A percentile compares a stretch with the other conserved stretches of the same genome.
phyloP scores from a whole-genome alignment of 345 rosid genomes.

The Eucalyptus erythrocorys region DNA sequence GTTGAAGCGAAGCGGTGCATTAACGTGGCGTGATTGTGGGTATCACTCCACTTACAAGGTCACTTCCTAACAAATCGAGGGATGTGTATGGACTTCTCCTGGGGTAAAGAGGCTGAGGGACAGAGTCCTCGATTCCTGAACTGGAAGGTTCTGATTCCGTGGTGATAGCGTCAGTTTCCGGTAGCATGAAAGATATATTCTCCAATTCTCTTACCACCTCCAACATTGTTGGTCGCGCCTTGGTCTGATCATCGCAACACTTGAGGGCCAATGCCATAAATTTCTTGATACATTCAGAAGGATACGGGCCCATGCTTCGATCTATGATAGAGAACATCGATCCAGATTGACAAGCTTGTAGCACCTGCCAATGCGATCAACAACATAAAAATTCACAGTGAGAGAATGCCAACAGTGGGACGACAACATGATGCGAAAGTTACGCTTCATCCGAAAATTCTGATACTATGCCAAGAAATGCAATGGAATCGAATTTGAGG shows the following conservation, averaged over 20 bases:
- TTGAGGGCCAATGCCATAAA: conserved; percentile 62
- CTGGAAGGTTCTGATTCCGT: neutral
- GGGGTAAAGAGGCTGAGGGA: conserved; percentile 28
- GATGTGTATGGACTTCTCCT: conserved; percentile 42
- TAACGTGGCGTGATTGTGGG: conserved; percentile 51
- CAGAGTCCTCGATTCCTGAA: conserved; percentile 6
- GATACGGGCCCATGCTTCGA: conserved; percentile 67
- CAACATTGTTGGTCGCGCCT: conserved; percentile 76
- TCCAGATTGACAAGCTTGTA: conserved; percentile 50
- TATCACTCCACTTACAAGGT: conserved; percentile 69
- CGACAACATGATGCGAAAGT: neutral
- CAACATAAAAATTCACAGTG: neutral
- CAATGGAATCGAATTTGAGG: neutral
- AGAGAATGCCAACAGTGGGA: neutral
- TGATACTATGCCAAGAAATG: neutral
- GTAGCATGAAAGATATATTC: conserved; percentile 45
- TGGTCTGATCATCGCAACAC: conserved; percentile 65
- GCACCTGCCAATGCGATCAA: conserved; percentile 23
- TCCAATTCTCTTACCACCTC: conserved; percentile 88
- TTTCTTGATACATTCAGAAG: conserved; percentile 63
- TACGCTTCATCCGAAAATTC: neutral
- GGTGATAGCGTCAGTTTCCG: conserved; percentile 29
- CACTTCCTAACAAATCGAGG: conserved; percentile 57
- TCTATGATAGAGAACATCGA: conserved; percentile 63
- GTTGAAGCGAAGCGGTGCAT: neutral